Evolutionary conservation across 2,329 filamentous ascomycete species (phyloP).

Genomic region (Alternaria triticimaculans): DNA sequence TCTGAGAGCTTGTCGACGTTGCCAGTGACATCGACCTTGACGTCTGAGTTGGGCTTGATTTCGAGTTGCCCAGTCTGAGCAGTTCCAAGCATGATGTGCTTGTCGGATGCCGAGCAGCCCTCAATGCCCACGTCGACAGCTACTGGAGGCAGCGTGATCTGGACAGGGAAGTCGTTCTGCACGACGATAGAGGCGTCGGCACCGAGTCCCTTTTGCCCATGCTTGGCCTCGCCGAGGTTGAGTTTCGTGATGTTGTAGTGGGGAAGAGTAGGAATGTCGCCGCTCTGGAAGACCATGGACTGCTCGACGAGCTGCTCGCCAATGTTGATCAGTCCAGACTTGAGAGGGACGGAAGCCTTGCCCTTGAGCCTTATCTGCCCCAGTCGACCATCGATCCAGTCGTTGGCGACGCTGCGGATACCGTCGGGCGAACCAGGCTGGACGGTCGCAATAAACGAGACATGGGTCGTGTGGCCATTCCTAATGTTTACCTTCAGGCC

Average conservation of each 20-base stretch:
- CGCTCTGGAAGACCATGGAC: slow-evolving; percentile 76
- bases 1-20: slow-evolving; percentile 76
- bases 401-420: slow-evolving; percentile 80
- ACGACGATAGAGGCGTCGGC: slow-evolving; percentile 78
- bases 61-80: slow-evolving; percentile 72
- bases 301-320: slow-evolving; percentile 79
- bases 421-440: slow-evolving; percentile 77
- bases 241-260: slow-evolving; percentile 82
- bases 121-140: slow-evolving; percentile 85
- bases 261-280: slow-evolving; percentile 77
- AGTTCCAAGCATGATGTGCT: slow-evolving; percentile 79
- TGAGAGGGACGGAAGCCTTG: slow-evolving; percentile 74
- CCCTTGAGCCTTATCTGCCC: slow-evolving; percentile 74
- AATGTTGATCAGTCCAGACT: slow-evolving; percentile 78
- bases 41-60: slow-evolving; percentile 71
- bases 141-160: slow-evolving; percentile 77
- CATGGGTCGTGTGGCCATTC: slow-evolving; percentile 75
- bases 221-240: slow-evolving; percentile 74
- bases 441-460: slow-evolving; percentile 82
- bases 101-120: slow-evolving; percentile 74
- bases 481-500: slow-evolving; percentile 76
- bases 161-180: slow-evolving; percentile 79
- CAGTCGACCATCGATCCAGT: slow-evolving; percentile 84
- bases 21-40: slow-evolving; percentile 74
- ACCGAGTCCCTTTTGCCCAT: slow-evolving; percentile 70